Evolutionary conservation across 257 asterid species (phyloP), one percentile per base, ranked within the genome.

Genomic region (Marsdenia floribunda): DNA sequence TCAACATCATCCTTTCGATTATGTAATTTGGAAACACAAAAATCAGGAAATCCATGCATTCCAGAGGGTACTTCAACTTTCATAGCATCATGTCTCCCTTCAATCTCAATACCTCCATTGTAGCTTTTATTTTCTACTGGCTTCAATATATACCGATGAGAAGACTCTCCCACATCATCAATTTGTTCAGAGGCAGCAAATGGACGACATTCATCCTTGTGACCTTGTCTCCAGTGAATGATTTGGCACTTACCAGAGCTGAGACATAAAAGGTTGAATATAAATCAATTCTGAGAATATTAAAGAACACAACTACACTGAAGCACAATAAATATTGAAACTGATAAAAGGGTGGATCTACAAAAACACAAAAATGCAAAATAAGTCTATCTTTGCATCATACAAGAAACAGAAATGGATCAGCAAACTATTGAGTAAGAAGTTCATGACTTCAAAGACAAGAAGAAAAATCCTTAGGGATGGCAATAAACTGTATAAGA

Each of bases 201-300:
- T 54, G 91, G 91, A 60, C 55, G 87, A 61, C 97, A 93, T 75
- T 90, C 96, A 81, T 86, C 88, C 85, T 76, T 92, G 83, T 94
- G 98, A 76, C 98, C 97, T 83, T 81, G 89, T 74, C 96, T 88
- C 97, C 97, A 92, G 73, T 92, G 96, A 75, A 84, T 78, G 69
- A 84, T 81, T 86, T 92, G 97, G 83, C 97, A 92, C 78, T 83
- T 87, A 57, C 90, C 88, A 60, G 96, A 90, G 89, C 97, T 92
- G 88, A 77, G 84, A 81, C 78, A 79, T 72, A 50, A 68, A 83
- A 76, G 82, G 10, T 59, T 50, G 35, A 16, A 75, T 60, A 38
- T 76, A 59, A 78, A 74, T 40, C 24, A 37, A 68, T 68, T n/a
- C 42, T 12, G 55, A 38, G 58, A 29, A 55, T 26, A 37, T 1